These are phyloP conservation scores for Volvariella volvacea DNA, from an alignment of 1,284 basidiomycete species.

Conservation along the genomic window DNA sequence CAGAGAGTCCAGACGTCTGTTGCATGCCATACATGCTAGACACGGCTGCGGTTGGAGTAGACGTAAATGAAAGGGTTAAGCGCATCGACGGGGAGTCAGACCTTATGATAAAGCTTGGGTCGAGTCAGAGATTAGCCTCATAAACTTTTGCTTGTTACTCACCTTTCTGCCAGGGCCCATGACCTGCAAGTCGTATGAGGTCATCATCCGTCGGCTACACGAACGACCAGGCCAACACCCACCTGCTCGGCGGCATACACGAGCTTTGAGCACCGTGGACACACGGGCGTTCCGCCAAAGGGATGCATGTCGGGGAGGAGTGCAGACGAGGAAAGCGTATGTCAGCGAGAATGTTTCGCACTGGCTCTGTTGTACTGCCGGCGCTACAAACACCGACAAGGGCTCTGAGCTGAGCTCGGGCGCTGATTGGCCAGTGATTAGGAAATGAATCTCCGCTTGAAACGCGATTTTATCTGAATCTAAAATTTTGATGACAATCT, in stretches of 20 bases:
- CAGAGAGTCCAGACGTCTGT: constrained; percentile 68
- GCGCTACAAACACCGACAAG: too few relatives aligned
- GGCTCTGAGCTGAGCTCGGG: too few relatives aligned
- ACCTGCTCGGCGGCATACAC: constrained; percentile 83
- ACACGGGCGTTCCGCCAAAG: constrained; percentile 58
- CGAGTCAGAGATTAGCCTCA: constrained; percentile 7
- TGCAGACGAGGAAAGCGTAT: too few relatives aligned
- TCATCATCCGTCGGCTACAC: constrained; percentile 4
- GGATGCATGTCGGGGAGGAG: constrained; percentile 44
- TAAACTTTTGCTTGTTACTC: constrained; percentile 16
- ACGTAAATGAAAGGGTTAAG: neutral
- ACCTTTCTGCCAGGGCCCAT: constrained; percentile 80
- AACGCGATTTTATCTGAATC: constrained; percentile 7
- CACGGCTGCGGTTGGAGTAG: constrained; percentile 45
- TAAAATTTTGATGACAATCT: constrained; percentile 21
- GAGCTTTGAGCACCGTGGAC: constrained; percentile 58
- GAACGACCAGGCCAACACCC: constrained; percentile 12
- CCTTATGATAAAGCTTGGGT: constrained; percentile 73
- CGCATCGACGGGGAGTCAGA: too few relatives aligned
- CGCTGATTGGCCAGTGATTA: constrained; percentile 10
- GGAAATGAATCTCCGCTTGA: constrained; percentile 22
- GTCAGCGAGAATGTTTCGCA: too few relatives aligned
- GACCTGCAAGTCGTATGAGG: constrained; percentile 33
- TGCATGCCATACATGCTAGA: constrained; percentile 62
- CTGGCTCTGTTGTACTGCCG: too few relatives aligned